Conservation (phyloP, 2,329 filamentous ascomycete genomes). For the Pseudogymnoascus sp. region DNA sequence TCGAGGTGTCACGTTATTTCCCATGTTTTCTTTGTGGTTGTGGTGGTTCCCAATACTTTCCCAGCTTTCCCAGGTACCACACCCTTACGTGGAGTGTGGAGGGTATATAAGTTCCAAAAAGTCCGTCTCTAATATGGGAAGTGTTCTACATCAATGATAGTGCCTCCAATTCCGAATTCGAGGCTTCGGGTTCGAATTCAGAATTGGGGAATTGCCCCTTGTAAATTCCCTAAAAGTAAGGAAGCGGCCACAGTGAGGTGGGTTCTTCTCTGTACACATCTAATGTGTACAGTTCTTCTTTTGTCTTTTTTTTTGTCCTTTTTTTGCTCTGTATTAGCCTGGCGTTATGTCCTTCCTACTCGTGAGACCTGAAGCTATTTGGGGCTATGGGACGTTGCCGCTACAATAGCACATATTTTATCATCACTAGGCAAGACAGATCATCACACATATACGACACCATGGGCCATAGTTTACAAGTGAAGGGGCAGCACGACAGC, state of each 20-base stretch:
- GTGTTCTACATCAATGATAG: conserved; percentile 1
- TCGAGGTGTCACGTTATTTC: not conserved
- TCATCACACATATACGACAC: not conserved
- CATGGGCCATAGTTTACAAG: not conserved
- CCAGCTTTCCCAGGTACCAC: not conserved
- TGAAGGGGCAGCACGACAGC: not conserved
- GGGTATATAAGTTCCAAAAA: not conserved
- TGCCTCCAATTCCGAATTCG: not conserved
- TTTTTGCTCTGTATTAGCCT: not conserved
- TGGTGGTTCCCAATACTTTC: not conserved
- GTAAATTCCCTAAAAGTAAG: not conserved
- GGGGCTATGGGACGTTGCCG: not conserved
- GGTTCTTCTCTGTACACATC: not conserved
- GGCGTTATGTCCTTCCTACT: not conserved
- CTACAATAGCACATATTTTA: not conserved
- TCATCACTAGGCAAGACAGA: not conserved
- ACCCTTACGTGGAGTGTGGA: not conserved
- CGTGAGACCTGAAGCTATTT: not conserved
- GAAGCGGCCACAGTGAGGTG: not conserved
- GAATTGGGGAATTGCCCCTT: not conserved
- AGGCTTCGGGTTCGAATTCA: not conserved
- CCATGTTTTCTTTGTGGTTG: not conserved
- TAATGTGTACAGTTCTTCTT: not conserved
- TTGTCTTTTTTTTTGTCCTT: not conserved
- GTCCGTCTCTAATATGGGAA: not conserved